phyloP scores from a whole-genome alignment of 768 basidiomycete genomes.

The Amylocystis lapponica region DNA sequence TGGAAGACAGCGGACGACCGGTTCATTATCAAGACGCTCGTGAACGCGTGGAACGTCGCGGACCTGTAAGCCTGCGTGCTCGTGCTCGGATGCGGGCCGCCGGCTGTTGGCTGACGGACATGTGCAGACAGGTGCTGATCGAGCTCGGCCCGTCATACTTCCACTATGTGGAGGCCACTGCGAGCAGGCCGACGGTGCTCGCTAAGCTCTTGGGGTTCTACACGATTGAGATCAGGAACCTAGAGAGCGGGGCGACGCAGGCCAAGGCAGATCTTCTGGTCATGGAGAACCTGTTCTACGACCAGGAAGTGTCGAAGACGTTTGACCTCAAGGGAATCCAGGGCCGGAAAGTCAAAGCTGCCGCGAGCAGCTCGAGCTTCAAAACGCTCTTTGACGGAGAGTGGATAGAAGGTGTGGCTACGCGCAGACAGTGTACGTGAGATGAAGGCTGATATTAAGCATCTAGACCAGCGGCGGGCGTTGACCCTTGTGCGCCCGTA shows the following conservation, averaged over 20 bases:
- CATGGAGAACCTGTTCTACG: slow-evolving; percentile 83
- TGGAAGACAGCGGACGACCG: slow-evolving; percentile 77
- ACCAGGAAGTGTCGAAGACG: slow-evolving; percentile 57
- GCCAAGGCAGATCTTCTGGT: slow-evolving; percentile 72
- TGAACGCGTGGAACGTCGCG: slow-evolving; percentile 83
- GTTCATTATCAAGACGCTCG: slow-evolving; percentile 81
- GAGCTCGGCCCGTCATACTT: slow-evolving; percentile 79
- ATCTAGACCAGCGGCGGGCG: slow-evolving; percentile 62
- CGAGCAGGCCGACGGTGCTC: slow-evolving; percentile 59
- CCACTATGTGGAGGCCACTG: slow-evolving; percentile 66
- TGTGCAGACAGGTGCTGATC: slow-evolving; percentile 63
- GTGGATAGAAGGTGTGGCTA: slow-evolving; percentile 66
- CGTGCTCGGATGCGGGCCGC: background rate
- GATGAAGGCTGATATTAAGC: background rate
- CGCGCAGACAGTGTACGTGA: background rate
- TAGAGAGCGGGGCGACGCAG: slow-evolving; percentile 59
- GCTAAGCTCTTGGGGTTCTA: slow-evolving; percentile 83
- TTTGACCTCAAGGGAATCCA: slow-evolving; percentile 86
- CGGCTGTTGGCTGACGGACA: background rate
- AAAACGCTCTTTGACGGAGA: slow-evolving; percentile 76
- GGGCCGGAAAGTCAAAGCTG: slow-evolving; percentile 61
- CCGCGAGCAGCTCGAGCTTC: slow-evolving; percentile 28
- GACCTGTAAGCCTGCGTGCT: slow-evolving; percentile 61
- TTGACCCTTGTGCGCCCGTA: slow-evolving; percentile 64
- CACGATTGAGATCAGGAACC: slow-evolving; percentile 68